Base-by-base conservation (phyloP, 768 basidiomycete genomes). In the Cyclocybe aegerita region DNA sequence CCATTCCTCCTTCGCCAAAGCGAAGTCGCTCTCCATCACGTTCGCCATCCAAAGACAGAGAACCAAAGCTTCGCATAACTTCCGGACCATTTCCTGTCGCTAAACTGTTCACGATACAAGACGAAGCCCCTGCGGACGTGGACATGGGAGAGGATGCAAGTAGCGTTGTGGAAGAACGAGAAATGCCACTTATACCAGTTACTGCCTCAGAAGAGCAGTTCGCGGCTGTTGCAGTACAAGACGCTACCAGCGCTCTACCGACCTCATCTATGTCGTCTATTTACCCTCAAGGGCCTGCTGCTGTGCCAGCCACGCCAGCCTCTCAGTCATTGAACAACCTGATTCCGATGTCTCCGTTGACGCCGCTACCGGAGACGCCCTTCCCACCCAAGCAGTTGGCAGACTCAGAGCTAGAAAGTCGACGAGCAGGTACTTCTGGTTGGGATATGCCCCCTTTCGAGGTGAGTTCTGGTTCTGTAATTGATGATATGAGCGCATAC, bases 311-410 rank as follows among this genome's bases (percentile, higher is more conserved):
- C 32, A 64, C 55, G 9, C 56, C 62, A 34, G 54, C 46, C 31
- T 52, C 59, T 8, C 39, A 45, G 36, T 56, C 55, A 15, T 54
- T 60, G 14, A 57, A 58, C 53, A 52, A 55, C 29, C 44, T 59
- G 42, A 60, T 58, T 1, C 54, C 60, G 29, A 57, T 66, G 55
- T 72, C 71, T n/a, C 68, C 69, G 10, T 50, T 84, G 33, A 81
- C 82, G 6, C 81, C 82, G 6, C 57, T 80, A 32, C 74, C 79
- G 5, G 70, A 75, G 52, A 79, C 81, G 1, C 80, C 80, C 4
- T 59, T 60, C 29, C 64, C 65, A 12, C 38, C 58, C 1, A 64
- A 55, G 51, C 34, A 47, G 37, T 48, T 35, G 2, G 11, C 50
- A 12, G 50, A 32, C 9, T 44, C 17, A 35, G 49, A 48, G 39